phyloP scores from a whole-genome alignment of 257 asterid species.

The Solanum sejunctum region DNA sequence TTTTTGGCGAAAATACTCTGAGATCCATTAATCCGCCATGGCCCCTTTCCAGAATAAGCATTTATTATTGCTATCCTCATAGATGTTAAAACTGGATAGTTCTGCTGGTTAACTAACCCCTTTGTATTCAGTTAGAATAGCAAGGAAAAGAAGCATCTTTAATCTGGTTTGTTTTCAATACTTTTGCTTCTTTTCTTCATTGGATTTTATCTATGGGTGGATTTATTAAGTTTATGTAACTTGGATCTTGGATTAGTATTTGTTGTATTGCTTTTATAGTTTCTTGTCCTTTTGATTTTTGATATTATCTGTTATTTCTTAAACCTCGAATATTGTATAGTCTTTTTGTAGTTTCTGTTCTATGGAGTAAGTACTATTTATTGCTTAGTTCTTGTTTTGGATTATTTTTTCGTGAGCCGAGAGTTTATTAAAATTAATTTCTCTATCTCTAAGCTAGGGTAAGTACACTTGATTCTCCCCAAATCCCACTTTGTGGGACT shows the following conservation, averaged over 20 bases:
- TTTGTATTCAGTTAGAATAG: neutral
- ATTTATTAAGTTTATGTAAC: neutral
- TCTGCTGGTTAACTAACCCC: neutral
- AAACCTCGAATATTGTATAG: neutral
- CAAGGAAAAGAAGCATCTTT: neutral
- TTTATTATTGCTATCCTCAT: neutral
- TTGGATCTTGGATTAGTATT: neutral
- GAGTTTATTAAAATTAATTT: too few relatives aligned
- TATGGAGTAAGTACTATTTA: too few relatives aligned
- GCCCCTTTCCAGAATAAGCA: neutral
- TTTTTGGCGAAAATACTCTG: too few relatives aligned
- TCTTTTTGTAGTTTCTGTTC: too few relatives aligned
- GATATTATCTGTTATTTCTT: neutral
- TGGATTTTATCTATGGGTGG: neutral
- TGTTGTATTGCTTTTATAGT: neutral
- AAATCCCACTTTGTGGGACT: neutral
- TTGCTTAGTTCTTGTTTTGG: too few relatives aligned
- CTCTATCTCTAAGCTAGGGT: too few relatives aligned
- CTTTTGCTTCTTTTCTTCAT: neutral
- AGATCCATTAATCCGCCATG: neutral
- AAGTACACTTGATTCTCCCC: too few relatives aligned
- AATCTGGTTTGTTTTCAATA: neutral
- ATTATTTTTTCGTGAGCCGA: neutral
- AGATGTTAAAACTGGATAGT: neutral
- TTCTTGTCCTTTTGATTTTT: too few relatives aligned